Evolutionary conservation across 768 basidiomycete species (phyloP), one percentile per base, ranked within the genome.

Genomic region (Exsudoporus frostii): DNA sequence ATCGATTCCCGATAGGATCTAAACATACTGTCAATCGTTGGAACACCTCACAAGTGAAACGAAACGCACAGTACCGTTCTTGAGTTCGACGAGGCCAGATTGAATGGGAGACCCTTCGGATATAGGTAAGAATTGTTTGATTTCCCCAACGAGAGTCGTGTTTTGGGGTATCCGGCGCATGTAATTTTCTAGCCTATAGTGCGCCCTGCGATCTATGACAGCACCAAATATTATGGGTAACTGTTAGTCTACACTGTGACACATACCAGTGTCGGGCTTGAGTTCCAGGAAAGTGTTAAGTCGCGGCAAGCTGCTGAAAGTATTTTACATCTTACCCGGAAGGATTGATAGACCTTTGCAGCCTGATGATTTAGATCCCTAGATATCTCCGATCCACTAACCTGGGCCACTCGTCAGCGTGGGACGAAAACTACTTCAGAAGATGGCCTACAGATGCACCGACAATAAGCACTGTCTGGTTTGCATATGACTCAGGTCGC

Each of bases 381-480:
- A 3, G 56, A 49, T 50, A 57, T 46, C 19, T 50, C 56, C 7
- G 48, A 50, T 5, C 56, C 54, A 32, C 54, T 57, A 4, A 34
- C 27, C 56, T 56, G 27, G n/a, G 33, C 4, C 15, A 24, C 10
- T 11, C 4, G 27, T 56, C 17, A 41, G 15, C 13, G 4, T 2
- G 20, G 6, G n/a, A 17, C 1, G 0, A 27, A 19, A 10, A 27
- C 29, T 2, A 9, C 13, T 15, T 5, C 9, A 5, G 22, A 20
- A 5, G 14, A 32, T n/a, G 3, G 24, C 55, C 7, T 56, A 56
- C 56, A 11, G 56, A 46, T 46, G 54, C 52, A n/a, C 77, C 77
- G 37, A 79, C 63, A 45, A 79, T 62, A 3, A 78, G 65, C 0
- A 76, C 71, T 8, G 71, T 78, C 55, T 77, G 60, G 48, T 71